These are phyloP conservation scores for Eustoma russellianum DNA, from an alignment of 257 asterid genomes.

Conservation along the genomic window DNA sequence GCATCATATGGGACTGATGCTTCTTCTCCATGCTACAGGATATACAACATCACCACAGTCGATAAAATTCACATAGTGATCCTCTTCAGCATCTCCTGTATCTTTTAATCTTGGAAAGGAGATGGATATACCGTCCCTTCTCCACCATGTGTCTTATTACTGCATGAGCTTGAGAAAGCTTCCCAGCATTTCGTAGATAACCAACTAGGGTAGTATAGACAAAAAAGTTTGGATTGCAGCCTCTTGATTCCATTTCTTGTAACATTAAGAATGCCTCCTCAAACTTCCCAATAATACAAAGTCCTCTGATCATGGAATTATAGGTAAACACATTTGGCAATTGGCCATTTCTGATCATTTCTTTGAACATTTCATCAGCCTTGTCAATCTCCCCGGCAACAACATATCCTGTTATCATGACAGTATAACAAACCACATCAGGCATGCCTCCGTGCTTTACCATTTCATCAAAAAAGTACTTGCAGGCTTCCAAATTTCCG, in stretches of 20 bases:
- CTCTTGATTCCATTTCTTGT: slow-evolving; percentile 79
- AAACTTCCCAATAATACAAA: slow-evolving; percentile 63
- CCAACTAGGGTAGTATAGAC: slow-evolving; percentile 87
- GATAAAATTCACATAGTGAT: slow-evolving; percentile 3
- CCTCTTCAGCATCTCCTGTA: slow-evolving; percentile 52
- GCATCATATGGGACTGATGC: not conserved
- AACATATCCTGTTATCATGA: slow-evolving; percentile 78
- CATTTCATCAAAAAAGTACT: slow-evolving; percentile 73
- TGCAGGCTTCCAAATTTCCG: slow-evolving; percentile 78
- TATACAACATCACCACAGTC: too few species aligned
- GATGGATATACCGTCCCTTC: slow-evolving; percentile 64
- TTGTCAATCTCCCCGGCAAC: slow-evolving; percentile 59
- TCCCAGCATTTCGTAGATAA: slow-evolving; percentile 72
- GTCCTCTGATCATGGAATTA: slow-evolving; percentile 90
- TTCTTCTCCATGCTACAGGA: too few species aligned
- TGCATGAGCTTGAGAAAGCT: slow-evolving; percentile 64
- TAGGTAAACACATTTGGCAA: slow-evolving; percentile 91
- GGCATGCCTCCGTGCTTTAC: slow-evolving; percentile 55
- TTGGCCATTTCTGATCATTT: slow-evolving; percentile 59
- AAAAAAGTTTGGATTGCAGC: slow-evolving; percentile 85
- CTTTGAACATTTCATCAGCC: slow-evolving; percentile 56
- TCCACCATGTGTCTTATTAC: slow-evolving; percentile 72
- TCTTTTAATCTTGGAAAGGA: slow-evolving; percentile 57
- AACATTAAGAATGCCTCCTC: slow-evolving; percentile 77
- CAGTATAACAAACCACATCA: slow-evolving; percentile 86